Conservation (phyloP, 2,329 filamentous ascomycete genomes). For the Penicillium nordicum region DNA sequence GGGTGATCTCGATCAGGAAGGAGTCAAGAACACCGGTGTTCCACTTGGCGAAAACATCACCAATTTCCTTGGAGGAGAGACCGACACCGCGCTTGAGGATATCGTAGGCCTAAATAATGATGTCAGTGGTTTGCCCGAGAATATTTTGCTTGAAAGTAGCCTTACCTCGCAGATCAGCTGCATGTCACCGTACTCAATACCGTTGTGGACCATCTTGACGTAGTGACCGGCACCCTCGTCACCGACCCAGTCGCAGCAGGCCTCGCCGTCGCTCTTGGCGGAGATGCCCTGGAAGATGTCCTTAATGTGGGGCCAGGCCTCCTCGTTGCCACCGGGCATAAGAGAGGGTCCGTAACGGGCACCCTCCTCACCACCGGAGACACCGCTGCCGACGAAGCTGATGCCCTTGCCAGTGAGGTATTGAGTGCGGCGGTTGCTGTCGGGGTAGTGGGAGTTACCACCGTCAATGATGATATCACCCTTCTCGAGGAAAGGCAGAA, state of each 20-base stretch:
- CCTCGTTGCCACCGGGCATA: conserved; percentile 98
- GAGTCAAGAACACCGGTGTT: conserved; percentile 98
- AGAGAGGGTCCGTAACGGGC: conserved; percentile 94
- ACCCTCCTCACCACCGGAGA: conserved; percentile 99
- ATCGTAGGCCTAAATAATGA: conserved; percentile 75
- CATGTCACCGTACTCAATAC: conserved; percentile 99
- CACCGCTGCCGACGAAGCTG: conserved; percentile 93
- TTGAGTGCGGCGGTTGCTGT: conserved; percentile 93
- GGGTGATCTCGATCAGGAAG: conserved; percentile 98
- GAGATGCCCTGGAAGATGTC: conserved; percentile 97
- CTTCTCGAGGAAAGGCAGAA: conserved; percentile 75
- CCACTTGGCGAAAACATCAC: conserved; percentile 90
- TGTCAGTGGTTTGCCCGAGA: not conserved
- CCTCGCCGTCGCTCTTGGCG: conserved; percentile 94
- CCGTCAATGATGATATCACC: conserved; percentile 99
- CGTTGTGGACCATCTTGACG: conserved; percentile 99
- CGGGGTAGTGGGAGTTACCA: conserved; percentile 98
- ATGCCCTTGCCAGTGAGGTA: conserved; percentile 86
- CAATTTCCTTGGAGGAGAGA: conserved; percentile 87
- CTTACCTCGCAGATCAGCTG: conserved; percentile 97
- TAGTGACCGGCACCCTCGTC: conserved; percentile 99
- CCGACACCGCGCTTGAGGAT: conserved; percentile 99
- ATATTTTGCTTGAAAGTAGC: not conserved
- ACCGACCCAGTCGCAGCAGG: conserved; percentile 99
- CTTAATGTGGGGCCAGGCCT: conserved; percentile 97